A percentile compares a stretch with the other conserved stretches of the same genome.
Evolutionary conservation across 108 stramenopile species (phyloP).

Genomic region (Discostella stelligeroides): DNA sequence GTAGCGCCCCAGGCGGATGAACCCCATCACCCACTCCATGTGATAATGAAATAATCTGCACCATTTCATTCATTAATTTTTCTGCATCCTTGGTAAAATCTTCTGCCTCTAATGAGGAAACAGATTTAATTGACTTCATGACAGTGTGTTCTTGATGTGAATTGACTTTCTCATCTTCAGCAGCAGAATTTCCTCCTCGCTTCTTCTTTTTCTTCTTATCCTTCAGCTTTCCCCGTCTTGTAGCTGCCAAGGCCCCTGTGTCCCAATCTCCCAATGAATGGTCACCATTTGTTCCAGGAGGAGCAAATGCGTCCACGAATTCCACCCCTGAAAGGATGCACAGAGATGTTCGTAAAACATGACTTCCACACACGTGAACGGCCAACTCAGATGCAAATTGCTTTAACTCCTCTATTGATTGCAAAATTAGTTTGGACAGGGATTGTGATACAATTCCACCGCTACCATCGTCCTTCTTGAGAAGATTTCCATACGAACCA

Average conservation of each 20-base stretch:
- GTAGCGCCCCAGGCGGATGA: constrained; percentile 60
- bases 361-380: constrained; percentile 85
- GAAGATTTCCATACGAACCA: constrained; percentile 47
- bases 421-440: constrained; percentile 50
- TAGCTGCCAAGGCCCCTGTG: constrained; percentile 35
- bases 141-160: constrained; percentile 42
- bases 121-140: constrained; percentile 20
- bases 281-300: constrained; percentile 7
- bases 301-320: constrained; percentile 47
- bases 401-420: constrained; percentile 61
- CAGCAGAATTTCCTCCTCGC: neutral
- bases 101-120: constrained; percentile 35
- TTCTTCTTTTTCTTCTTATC: constrained; percentile 45
- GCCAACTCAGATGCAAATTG: constrained; percentile 63
- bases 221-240: constrained; percentile 68
- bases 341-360: constrained; percentile 76
- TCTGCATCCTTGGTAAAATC: constrained; percentile 45
- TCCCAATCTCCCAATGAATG: constrained; percentile 33
- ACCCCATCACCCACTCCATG: constrained; percentile 9
- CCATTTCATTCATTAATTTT: constrained; percentile 44
- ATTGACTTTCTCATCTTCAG: constrained; percentile 25
- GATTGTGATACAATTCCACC: constrained; percentile 41
- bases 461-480: constrained; percentile 16
- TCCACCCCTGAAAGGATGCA: constrained; percentile 77
- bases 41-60: constrained; percentile 19